A percentile compares a stretch with the other conserved stretches of the same genome.
phyloP scores from a whole-genome alignment of 2,329 filamentous ascomycete species.

The Pseudogymnoascus sp. region DNA sequence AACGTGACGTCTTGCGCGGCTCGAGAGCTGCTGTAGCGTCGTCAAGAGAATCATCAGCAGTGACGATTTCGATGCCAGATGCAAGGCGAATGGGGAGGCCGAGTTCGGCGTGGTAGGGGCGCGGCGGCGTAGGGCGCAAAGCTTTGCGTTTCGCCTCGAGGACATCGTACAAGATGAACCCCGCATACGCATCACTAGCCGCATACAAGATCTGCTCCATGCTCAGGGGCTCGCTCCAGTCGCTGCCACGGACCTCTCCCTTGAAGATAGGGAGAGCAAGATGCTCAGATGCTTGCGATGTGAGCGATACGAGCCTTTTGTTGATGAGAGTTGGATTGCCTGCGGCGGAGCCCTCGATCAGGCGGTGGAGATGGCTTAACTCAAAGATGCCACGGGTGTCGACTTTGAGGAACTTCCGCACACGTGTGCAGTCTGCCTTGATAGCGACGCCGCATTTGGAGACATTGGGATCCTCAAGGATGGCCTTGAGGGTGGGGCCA shows the following conservation, averaged over 20 bases:
- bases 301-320: conserved; percentile 57
- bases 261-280: conserved; percentile 71
- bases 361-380: conserved; percentile 70
- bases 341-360: conserved; percentile 58
- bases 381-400: conserved; percentile 64
- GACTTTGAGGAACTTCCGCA: conserved; percentile 59
- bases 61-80: conserved; percentile 31
- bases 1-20: conserved; percentile 3
- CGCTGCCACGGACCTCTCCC: conserved; percentile 59
- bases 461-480: conserved; percentile 64
- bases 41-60: conserved; percentile 21
- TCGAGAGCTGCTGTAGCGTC: conserved; percentile 9
- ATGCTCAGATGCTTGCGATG: conserved; percentile 60
- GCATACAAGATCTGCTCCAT: conserved; percentile 64
- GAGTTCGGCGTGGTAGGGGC: conserved; percentile 61
- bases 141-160: conserved; percentile 60
- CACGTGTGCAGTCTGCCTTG: conserved; percentile 58
- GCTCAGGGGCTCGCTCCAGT: conserved; percentile 62
- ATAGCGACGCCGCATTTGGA: conserved; percentile 74
- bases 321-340: conserved; percentile 51
- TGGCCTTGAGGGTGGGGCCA: conserved; percentile 58
- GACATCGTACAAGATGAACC: conserved; percentile 61
- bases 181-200: conserved; percentile 77
- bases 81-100: conserved; percentile 53
- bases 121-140: conserved; percentile 62